A percentile compares a stretch with the other conserved stretches of the same genome.
phyloP scores from a whole-genome alignment of 108 stramenopile species.

The Nitzschia inconspicua region DNA sequence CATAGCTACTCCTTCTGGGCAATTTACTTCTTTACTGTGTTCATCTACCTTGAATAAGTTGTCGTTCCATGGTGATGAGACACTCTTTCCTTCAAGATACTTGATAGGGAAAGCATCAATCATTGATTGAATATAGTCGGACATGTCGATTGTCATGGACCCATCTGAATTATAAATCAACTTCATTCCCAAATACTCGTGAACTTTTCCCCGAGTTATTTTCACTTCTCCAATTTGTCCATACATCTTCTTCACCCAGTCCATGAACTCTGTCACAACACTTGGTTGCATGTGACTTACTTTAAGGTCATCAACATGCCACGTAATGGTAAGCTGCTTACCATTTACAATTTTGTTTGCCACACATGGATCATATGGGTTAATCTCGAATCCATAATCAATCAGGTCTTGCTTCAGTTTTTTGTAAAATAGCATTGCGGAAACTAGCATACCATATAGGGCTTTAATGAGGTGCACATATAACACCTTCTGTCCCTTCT shows the following conservation, averaged over 20 bases:
- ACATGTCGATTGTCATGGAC: slow-evolving; percentile 27
- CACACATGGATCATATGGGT: slow-evolving; percentile 45
- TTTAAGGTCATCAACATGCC: slow-evolving; percentile 38
- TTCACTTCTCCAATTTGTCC: too few relatives aligned
- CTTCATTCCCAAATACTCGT: slow-evolving; percentile 49
- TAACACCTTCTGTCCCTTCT: slow-evolving; percentile 25
- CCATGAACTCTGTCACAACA: slow-evolving; percentile 7
- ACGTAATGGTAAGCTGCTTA: slow-evolving; percentile 28
- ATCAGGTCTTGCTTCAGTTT: background rate
- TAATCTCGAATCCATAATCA: slow-evolving; percentile 28
- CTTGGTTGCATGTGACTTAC: slow-evolving; percentile 6
- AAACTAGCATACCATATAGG: slow-evolving; percentile 30
- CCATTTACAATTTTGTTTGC: slow-evolving; percentile 39
- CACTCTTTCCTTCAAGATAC: too few relatives aligned
- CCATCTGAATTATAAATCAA: slow-evolving; percentile 25
- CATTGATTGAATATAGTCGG: slow-evolving; percentile 15
- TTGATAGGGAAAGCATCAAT: slow-evolving; percentile 27
- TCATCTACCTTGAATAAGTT: too few relatives aligned
- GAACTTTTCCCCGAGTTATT: slow-evolving; percentile 27
- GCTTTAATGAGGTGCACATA: slow-evolving; percentile 29
- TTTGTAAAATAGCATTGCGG: slow-evolving; percentile 27
- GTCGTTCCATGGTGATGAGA: too few relatives aligned
- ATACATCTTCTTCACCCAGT: slow-evolving; percentile 1
- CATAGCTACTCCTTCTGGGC: too few relatives aligned
- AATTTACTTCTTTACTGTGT: too few relatives aligned